These are phyloP conservation scores for Gossypium australe DNA, from an alignment of 345 rosid genomes.

Conservation along the genomic window DNA sequence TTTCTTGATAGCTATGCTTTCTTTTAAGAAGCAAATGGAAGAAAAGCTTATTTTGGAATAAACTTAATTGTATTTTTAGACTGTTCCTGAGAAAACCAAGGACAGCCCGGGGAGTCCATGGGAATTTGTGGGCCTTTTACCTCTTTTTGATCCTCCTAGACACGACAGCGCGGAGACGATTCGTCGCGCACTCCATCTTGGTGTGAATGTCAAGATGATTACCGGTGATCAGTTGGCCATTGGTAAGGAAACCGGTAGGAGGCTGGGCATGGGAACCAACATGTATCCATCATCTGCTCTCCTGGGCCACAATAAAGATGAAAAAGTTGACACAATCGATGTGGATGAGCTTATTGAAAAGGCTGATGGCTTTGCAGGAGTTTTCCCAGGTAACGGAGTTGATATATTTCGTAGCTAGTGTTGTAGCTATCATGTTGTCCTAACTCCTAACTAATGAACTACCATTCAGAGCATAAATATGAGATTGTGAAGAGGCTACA, in stretches of 20 bases:
- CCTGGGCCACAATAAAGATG: conserved; percentile 53
- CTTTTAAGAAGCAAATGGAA: background rate
- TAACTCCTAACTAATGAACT: conserved; percentile 13
- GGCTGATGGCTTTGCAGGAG: conserved; percentile 86
- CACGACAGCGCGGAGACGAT: conserved; percentile 83
- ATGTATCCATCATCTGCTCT: conserved; percentile 76
- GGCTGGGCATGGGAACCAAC: conserved; percentile 79
- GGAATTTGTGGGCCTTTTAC: conserved; percentile 66
- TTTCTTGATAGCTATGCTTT: background rate
- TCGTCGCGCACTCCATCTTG: conserved; percentile 56
- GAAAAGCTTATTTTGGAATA: background rate
- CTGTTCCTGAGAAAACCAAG: conserved; percentile 47
- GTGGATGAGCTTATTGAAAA: conserved; percentile 66
- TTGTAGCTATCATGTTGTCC: background rate
- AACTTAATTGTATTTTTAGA: conserved; percentile 20
- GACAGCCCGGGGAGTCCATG: conserved; percentile 60
- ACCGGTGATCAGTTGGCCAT: conserved; percentile 75
- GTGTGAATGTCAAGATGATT: conserved; percentile 78
- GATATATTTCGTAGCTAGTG: background rate
- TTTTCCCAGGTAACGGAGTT: conserved; percentile 49
- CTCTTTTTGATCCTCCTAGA: conserved; percentile 81
- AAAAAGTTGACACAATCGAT: conserved; percentile 33
- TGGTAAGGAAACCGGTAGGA: conserved; percentile 68
- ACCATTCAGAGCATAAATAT: conserved; percentile 70
- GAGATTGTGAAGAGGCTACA: conserved; percentile 91